These are phyloP conservation scores for Penicillium pancosmium DNA, from an alignment of 495 filamentous ascomycete genomes.

Conservation along the genomic window DNA sequence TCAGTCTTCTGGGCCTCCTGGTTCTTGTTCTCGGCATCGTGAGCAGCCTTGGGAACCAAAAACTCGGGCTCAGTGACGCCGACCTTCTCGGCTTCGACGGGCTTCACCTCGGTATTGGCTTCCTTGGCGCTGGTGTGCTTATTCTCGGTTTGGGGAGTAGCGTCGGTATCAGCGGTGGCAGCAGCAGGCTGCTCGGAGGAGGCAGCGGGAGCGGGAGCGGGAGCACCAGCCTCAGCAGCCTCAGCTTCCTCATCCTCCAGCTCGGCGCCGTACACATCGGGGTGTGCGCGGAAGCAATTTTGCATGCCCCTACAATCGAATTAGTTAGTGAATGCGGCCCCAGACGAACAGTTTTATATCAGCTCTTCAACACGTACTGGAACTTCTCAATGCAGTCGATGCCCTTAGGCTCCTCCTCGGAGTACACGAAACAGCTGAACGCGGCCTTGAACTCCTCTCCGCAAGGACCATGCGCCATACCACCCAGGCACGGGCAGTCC, in stretches of 20 bases:
- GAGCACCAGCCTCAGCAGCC: slow-evolving; percentile 14
- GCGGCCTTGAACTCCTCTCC: slow-evolving; percentile 92
- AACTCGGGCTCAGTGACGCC: slow-evolving; percentile 43
- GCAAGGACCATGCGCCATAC: slow-evolving; percentile 96
- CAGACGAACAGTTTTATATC: background rate
- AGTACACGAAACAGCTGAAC: slow-evolving; percentile 97
- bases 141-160: slow-evolving; percentile 22
- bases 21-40: slow-evolving; percentile 46
- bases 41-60: slow-evolving; percentile 53
- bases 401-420: slow-evolving; percentile 93
- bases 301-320: slow-evolving; percentile 75
- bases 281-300: slow-evolving; percentile 89
- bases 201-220: background rate
- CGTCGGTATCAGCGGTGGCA: slow-evolving; percentile 20
- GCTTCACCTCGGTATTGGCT: slow-evolving; percentile 26
- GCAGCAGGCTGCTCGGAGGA: slow-evolving; percentile 15
- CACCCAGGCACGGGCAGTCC: slow-evolving; percentile 97
- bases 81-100: slow-evolving; percentile 22
- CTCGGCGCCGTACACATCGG: slow-evolving; percentile 90
- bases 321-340: background rate
- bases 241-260: slow-evolving; percentile 73
- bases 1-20: slow-evolving; percentile 24
- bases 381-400: slow-evolving; percentile 99
- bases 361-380: slow-evolving; percentile 60
- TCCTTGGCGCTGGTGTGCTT: slow-evolving; percentile 3